Evolutionary conservation across 495 filamentous ascomycete genomes (phyloP).

Genomic region (Chaetomium fimeti): DNA sequence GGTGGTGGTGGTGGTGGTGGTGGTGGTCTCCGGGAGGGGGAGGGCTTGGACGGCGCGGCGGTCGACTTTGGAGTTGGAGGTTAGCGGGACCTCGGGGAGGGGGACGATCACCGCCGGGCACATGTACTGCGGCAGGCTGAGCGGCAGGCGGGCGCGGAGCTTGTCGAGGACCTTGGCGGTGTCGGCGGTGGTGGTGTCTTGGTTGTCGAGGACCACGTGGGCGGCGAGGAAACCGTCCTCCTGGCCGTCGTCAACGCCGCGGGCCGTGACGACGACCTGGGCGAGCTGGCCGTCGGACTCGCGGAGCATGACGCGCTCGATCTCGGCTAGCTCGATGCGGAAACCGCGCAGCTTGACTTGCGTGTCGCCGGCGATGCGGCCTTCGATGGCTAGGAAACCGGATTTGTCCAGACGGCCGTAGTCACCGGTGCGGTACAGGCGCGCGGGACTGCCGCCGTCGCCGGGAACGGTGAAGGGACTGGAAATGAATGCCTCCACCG

Average conservation of each 20-base stretch:
- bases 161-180: not conserved
- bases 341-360: constrained; percentile 55
- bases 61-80: constrained; percentile 21
- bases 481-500: not conserved
- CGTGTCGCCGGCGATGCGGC: constrained; percentile 48
- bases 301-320: constrained; percentile 43
- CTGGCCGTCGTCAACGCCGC: not conserved
- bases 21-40: not conserved
- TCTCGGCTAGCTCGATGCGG: constrained; percentile 53
- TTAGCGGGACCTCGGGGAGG: constrained; percentile 25
- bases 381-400: constrained; percentile 41
- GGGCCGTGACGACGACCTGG: not conserved
- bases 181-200: not conserved
- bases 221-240: not conserved
- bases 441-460: not conserved
- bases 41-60: constrained; percentile 10
- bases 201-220: not conserved
- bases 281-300: constrained; percentile 24
- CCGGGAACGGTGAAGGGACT: not conserved
- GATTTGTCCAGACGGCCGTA: constrained; percentile 34
- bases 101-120: constrained; percentile 30
- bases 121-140: constrained; percentile 22
- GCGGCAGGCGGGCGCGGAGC: not conserved
- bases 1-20: not conserved
- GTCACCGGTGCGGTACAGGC: constrained; percentile 47